Evolutionary conservation across 2,329 filamentous ascomycete genomes (phyloP).

Genomic region (Fusarium devonianum): DNA sequence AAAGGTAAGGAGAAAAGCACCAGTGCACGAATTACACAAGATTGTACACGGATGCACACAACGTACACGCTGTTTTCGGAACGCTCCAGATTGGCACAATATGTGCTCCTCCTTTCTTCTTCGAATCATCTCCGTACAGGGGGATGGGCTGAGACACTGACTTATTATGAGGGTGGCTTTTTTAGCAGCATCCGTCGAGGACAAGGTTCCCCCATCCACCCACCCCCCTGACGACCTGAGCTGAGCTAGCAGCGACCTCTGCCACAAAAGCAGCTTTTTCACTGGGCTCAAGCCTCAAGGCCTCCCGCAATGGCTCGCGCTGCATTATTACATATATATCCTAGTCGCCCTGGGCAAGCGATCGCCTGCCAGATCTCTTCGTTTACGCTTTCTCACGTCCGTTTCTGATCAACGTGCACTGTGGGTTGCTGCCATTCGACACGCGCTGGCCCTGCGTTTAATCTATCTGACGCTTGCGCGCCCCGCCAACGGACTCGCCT

Average conservation of each 20-base stretch:
- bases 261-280: conserved; percentile 29
- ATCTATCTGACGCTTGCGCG: conserved; percentile 33
- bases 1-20: too few species aligned
- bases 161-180: conserved; percentile 32
- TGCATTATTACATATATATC: conserved; percentile 34
- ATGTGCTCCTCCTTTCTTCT: conserved; percentile 1
- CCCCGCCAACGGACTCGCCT: conserved; percentile 18
- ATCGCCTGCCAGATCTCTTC: not conserved
- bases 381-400: conserved; percentile 19
- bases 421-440: conserved; percentile 10
- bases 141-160: conserved; percentile 43
- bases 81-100: conserved; percentile 3
- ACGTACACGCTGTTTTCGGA: conserved; percentile 1
- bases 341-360: conserved; percentile 1
- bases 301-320: not conserved
- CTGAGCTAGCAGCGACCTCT: conserved; percentile 27
- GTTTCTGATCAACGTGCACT: conserved; percentile 1
- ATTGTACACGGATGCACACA: conserved; percentile 1
- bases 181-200: conserved; percentile 23
- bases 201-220: conserved; percentile 21
- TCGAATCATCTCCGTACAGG: conserved; percentile 1
- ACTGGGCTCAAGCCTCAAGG: not conserved
- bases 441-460: conserved; percentile 31
- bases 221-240: conserved; percentile 28
- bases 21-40: not conserved